phyloP scores from a whole-genome alignment of 1,139 yeast genomes.

The Scheffersomyces segobiensis region DNA sequence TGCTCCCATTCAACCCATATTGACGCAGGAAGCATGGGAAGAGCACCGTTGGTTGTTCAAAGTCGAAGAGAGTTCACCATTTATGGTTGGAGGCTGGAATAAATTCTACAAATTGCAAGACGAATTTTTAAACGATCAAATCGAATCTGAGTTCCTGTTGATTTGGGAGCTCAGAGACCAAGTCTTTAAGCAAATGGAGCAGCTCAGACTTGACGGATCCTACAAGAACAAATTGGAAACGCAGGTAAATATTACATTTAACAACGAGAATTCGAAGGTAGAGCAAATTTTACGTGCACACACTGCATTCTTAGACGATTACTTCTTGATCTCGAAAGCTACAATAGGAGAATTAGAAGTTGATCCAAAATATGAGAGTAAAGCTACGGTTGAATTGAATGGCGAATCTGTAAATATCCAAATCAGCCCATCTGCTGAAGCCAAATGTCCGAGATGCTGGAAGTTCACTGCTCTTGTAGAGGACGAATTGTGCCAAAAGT shows the following conservation, averaged over 20 bases:
- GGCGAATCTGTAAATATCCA: constrained; percentile 31
- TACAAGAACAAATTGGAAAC: constrained; percentile 71
- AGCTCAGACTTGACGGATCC: constrained; percentile 27
- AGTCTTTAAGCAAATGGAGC: constrained; percentile 45
- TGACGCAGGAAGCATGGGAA: constrained; percentile 89
- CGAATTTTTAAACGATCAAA: constrained; percentile 18
- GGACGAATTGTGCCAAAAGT: constrained; percentile 64
- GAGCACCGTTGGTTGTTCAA: constrained; percentile 41
- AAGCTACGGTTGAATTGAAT: constrained; percentile 19
- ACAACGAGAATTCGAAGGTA: constrained; percentile 8
- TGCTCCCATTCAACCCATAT: constrained; percentile 79
- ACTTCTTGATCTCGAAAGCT: constrained; percentile 67
- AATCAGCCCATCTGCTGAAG: constrained; percentile 44
- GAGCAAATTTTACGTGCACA: constrained; percentile 21
- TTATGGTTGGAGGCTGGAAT: constrained; percentile 43
- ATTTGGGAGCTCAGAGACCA: constrained; percentile 50
- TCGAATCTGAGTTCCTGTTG: constrained; percentile 41
- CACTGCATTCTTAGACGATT: constrained; percentile 46
- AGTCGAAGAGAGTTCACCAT: constrained; percentile 47
- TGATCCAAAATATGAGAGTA: constrained; percentile 29
- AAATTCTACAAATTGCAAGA: constrained; percentile 31
- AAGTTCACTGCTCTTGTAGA: constrained; percentile 58
- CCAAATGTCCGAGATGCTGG: constrained; percentile 96
- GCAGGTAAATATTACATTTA: constrained; percentile 38
- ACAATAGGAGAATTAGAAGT: constrained; percentile 18